Evolutionary conservation across 352 stramenopile species (phyloP), one percentile per base, ranked within the genome.

Genomic region (Lagenidium giganteum): DNA sequence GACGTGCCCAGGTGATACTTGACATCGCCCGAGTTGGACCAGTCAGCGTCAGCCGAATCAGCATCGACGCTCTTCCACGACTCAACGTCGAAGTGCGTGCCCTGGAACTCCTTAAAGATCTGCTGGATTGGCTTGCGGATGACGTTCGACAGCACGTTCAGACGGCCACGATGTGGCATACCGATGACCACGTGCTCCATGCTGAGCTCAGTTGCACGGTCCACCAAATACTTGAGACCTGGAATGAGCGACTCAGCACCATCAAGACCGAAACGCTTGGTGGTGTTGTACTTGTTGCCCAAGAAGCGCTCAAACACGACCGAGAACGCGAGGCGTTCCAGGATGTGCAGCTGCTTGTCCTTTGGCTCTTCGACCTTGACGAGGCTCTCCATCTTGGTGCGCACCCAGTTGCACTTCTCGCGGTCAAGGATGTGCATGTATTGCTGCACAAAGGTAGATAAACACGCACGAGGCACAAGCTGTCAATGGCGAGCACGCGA

Each of bases 231-330:
- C 73, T 98, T 98, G 25, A 98, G 65, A 25, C 86, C 95, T 5
- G 93, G 89, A 25, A 98, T 96, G 26, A 98, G 83, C 25, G 86
- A 89, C 70, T 99, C 95, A 41, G 86, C 89, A 31, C 96, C 96
- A 64, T 99, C 96, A 17, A 99, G 71, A 36, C 95, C 95, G 65
- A 99, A 99, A 34, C 95, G 82, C 64, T 99, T 99, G 31, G 93
- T 97, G 18, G 96, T 99, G 74, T 98, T 99, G 77, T 98, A 99
- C 70, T 99, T 99, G 57, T 97, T 94, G 30, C 84, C 89, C 20
- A 99, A 64, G 66, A 98, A 98, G 44, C 79, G 96, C 68, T 99
- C 96, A 72, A 99, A 99, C n/a, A 96, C 95, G 51, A 99, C 95
- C 8, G 95, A 96, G 67, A 97, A 98, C 40, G 92, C 94, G 13